phyloP scores from a whole-genome alignment of 345 rosid species.

The Moricandia moricandioides region DNA sequence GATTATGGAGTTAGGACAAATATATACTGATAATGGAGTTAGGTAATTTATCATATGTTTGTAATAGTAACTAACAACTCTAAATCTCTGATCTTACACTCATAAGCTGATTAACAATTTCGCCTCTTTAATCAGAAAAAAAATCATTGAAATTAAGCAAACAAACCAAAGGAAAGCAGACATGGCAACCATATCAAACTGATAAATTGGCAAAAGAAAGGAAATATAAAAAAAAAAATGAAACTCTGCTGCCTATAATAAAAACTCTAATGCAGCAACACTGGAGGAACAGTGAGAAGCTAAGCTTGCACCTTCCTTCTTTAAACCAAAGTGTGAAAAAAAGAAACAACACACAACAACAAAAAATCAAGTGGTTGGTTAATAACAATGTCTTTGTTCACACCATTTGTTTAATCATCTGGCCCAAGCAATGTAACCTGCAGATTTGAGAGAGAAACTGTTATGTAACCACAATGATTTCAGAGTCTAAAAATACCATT shows the following conservation, averaged over 20 bases:
- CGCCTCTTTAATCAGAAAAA: constrained; percentile 1
- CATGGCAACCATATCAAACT: constrained; percentile 1
- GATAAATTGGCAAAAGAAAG: constrained; percentile 10
- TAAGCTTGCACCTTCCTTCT: constrained; percentile 32
- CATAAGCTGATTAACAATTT: constrained; percentile 29
- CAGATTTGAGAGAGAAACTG: constrained; percentile 7
- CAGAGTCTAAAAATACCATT: neutral
- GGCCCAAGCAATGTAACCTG: constrained; percentile 89
- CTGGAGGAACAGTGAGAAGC: constrained; percentile 25
- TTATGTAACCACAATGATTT: neutral
- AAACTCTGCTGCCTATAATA: constrained; percentile 29
- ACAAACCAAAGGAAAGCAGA: constrained; percentile 26
- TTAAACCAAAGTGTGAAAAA: constrained; percentile 12
- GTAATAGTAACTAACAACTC: constrained; percentile 14
- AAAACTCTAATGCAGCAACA: constrained; percentile 35
- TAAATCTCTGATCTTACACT: constrained; percentile 12
- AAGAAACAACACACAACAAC: constrained; percentile 28
- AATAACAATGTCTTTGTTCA: constrained; percentile 22
- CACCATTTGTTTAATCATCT: constrained; percentile 45
- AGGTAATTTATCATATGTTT: neutral
- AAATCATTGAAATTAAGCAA: constrained; percentile 7
- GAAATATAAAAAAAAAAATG: neutral
- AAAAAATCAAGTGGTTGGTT: constrained; percentile 21
- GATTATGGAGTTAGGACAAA: neutral
- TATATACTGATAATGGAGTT: neutral